Evolutionary conservation across 2,329 filamentous ascomycete genomes (phyloP), one percentile per base, ranked within the genome.

Genomic region (Pleurostoma richardsiae): DNA sequence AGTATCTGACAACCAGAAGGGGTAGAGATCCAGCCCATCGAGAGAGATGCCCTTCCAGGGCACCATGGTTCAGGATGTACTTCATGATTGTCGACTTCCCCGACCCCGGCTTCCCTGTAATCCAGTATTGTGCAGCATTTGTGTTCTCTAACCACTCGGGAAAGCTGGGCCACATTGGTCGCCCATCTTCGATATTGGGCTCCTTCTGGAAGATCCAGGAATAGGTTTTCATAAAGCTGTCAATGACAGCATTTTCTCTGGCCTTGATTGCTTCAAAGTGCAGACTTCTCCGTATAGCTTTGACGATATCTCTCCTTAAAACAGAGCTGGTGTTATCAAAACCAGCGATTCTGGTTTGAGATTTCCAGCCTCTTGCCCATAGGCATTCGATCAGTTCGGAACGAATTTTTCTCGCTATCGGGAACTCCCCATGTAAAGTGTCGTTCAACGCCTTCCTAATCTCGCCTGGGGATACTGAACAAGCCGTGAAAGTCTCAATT

Each of bases 11-110:
- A 4, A 30, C 26, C 3, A 53, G 5, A 4, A 53, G 3, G 4
- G 40, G 40, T 7, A 30, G 11, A 4, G 36, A 7, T 6, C 28
- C 41, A 5, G 48, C 41, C 53, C 54, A 56, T 4, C 8, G 29
- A 11, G 19, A 27, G 6, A 54, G 29, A 11, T 11, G n/a, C 33
- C 10, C 11, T 27, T 30, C 26, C 5, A 49, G 48, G 11, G 19
- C 11, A 8, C 30, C 3, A 31, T 54, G 6, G 30, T 10, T 29
- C 10, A 10, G 33, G 19, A 55, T 29, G 45, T 33, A 50, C 30
- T 53, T 56, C 53, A 56, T 53, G n/a, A 54, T 39, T 8, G 33
- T 36, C 8, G 33, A 36, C 33, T 36, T 36, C n/a, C 33, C 33
- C 8, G 33, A 36, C n/a, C 33, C 48, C 4, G 50, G 44, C 19